These are phyloP conservation scores for Boletus vinaceobasis DNA, from an alignment of 768 basidiomycete species.

Conservation along the genomic window DNA sequence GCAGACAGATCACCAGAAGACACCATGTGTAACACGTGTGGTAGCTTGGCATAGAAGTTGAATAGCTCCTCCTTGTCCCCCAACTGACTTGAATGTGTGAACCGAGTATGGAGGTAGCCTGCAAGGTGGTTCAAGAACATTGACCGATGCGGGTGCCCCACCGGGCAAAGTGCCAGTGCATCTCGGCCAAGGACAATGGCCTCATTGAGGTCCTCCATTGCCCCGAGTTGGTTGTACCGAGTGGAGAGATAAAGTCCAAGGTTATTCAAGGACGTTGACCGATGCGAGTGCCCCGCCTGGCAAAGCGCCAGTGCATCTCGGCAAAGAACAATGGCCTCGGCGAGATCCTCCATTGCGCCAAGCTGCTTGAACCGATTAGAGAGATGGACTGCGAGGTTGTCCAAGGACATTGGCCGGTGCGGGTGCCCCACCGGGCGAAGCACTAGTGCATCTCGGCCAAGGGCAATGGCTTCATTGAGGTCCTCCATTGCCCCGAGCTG, in stretches of 20 bases:
- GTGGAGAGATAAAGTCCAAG: background rate
- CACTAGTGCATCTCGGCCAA: too few relatives aligned
- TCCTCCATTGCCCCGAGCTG: too few relatives aligned
- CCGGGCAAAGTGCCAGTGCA: background rate
- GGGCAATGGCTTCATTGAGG: too few relatives aligned
- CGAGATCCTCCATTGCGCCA: background rate
- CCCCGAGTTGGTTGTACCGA: background rate
- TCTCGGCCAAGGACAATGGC: background rate
- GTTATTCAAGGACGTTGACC: background rate
- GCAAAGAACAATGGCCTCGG: background rate
- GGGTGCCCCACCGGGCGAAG: too few relatives aligned
- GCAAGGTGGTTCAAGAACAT: too few relatives aligned
- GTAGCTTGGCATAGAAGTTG: too few relatives aligned
- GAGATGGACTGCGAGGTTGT: background rate
- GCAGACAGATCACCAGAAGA: background rate
- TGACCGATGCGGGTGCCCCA: background rate
- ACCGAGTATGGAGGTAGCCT: too few relatives aligned
- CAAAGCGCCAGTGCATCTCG: background rate
- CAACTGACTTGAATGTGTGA: too few relatives aligned
- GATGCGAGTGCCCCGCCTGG: background rate
- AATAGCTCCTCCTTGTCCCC: too few relatives aligned
- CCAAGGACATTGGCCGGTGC: too few relatives aligned
- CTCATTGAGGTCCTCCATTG: background rate
- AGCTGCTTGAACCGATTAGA: background rate
- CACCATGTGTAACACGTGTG: too few relatives aligned